Evolutionary conservation across 257 asterid species (phyloP), one percentile per base, ranked within the genome.

Genomic region (Gardenia jasminoides): DNA sequence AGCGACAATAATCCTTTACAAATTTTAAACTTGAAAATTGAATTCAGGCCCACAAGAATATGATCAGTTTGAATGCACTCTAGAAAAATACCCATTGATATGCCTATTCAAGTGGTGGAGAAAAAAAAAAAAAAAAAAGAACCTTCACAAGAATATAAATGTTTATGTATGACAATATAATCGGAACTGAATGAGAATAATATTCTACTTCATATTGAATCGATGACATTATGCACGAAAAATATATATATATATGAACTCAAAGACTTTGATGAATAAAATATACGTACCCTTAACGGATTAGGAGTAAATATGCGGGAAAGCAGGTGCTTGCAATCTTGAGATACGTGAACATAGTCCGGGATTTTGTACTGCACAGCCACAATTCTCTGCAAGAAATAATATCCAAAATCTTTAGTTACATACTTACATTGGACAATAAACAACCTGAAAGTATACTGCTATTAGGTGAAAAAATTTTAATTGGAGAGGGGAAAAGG

Each of bases 271-370:
- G 39, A 61, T 71, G 33, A 24, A 66, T 33, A 28, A 44, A 7
- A 2, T 33, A 46, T 13, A 66, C 80, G 22, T 80, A 88, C 92
- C 82, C 82, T 82, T 36, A 79, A 61, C 30, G 92, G 83, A 84
- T 62, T 80, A 12, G 88, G 83, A 59, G 80, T 85, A 46, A 88
- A 88, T 36, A 88, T 83, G 65, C 90, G 88, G 31, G 90, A 87
- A 46, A 88, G 89, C 46, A 88, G 85, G 82, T 88, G 85, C 72
- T 72, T 87, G 80, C 92, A 87, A 64, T 88, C 92, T 79, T 87
- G 87, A 76, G 92, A 88, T 54, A 87, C 74, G 62, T 85, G 86
- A 30, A 88, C 92, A 77, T 87, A 85, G 79, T 87, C 92, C 44
- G 92, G 90, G 72, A 88, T 85, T 76, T 76, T 85, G 84, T 87